Conservation (phyloP, 1,139 yeast genomes). For the Taiozyma sp. region DNA sequence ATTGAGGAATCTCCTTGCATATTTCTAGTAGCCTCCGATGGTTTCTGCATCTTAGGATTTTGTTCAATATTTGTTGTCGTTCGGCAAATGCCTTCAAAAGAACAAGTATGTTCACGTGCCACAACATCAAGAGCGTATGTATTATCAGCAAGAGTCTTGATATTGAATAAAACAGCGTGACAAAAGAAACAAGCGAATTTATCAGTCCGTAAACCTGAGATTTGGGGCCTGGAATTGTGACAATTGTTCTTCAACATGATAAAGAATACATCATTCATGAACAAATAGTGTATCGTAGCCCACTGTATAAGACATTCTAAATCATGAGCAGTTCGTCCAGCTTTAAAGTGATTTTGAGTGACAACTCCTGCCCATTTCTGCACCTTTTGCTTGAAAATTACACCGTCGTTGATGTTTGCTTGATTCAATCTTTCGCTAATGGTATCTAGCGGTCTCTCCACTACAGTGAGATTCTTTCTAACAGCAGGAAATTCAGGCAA, state of each 20-base stretch:
- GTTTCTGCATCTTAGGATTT: neutral
- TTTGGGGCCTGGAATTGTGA: neutral
- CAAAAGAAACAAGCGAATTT: neutral
- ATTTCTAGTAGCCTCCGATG: neutral
- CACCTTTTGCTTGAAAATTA: neutral
- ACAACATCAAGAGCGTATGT: neutral
- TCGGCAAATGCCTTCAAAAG: neutral
- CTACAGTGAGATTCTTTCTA: too few species aligned
- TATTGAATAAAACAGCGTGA: neutral
- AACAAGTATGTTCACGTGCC: neutral
- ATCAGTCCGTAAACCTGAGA: neutral
- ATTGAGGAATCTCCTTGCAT: neutral
- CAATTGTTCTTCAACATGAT: neutral
- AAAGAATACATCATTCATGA: neutral
- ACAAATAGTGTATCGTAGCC: neutral
- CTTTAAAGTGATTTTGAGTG: neutral
- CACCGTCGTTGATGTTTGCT: neutral
- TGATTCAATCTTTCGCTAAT: too few species aligned
- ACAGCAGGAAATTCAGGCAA: too few species aligned
- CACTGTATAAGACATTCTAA: neutral
- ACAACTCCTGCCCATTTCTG: neutral
- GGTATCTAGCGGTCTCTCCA: too few species aligned
- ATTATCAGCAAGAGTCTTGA: neutral
- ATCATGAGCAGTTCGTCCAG: neutral
- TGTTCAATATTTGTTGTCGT: neutral